Evolutionary conservation across 1,284 basidiomycete genomes (phyloP).

Genomic region (Cronartium ribicola): DNA sequence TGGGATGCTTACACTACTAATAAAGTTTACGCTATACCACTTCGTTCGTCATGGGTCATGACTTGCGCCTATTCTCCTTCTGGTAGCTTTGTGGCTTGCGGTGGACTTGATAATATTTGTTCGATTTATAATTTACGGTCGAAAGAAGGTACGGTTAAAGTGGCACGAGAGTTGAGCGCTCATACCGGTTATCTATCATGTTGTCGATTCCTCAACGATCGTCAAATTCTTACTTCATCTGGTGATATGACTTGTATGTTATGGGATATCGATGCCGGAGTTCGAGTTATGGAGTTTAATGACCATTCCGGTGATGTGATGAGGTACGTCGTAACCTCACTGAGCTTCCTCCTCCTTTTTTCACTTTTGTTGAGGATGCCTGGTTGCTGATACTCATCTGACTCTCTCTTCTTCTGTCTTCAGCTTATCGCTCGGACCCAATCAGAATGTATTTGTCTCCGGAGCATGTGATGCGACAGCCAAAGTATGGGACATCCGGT

Average conservation of each 20-base stretch:
- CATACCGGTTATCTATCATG: slow-evolving; percentile 97
- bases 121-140: slow-evolving; percentile 90
- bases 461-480: slow-evolving; percentile 97
- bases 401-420: slow-evolving; percentile 9
- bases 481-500: slow-evolving; percentile 97
- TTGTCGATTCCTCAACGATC: slow-evolving; percentile 96
- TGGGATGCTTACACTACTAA: slow-evolving; percentile 99
- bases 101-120: slow-evolving; percentile 98
- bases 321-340: slow-evolving; percentile 64
- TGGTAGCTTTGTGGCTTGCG: slow-evolving; percentile 94
- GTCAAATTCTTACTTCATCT: slow-evolving; percentile 93
- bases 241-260: slow-evolving; percentile 99
- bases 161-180: slow-evolving; percentile 78
- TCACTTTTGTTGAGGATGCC: slow-evolving; percentile 8
- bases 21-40: slow-evolving; percentile 97
- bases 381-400: neutral
- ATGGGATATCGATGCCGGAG: slow-evolving; percentile 97
- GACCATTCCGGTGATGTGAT: slow-evolving; percentile 99
- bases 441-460: slow-evolving; percentile 92
- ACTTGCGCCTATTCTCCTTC: slow-evolving; percentile 97
- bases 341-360: slow-evolving; percentile 16
- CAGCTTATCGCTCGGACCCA: slow-evolving; percentile 87
- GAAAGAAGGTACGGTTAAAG: slow-evolving; percentile 60
- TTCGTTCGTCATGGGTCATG: slow-evolving; percentile 99
- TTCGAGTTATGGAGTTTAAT: slow-evolving; percentile 90